These are phyloP conservation scores for Choanephora cucurbitarum DNA, from an alignment of 371 early-diverging fungal genomes.

Conservation along the genomic window DNA sequence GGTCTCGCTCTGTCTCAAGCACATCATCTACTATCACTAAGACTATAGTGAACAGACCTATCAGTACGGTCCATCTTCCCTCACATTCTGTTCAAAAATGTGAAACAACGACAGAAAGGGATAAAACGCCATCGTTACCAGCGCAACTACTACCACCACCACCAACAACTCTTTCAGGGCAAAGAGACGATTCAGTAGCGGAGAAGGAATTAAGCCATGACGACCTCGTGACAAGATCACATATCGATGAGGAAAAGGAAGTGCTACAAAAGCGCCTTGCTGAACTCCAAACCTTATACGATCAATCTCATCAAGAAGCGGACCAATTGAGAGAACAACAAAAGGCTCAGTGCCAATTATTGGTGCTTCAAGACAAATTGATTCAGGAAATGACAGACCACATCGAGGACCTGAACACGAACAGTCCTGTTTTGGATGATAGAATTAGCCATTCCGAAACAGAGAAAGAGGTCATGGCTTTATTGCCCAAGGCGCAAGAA, in stretches of 20 bases:
- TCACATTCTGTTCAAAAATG: no score
- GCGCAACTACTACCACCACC: no score
- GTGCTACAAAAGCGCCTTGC: slow-evolving; percentile 8
- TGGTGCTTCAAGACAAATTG: slow-evolving; percentile 35
- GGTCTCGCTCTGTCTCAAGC: slow-evolving; percentile 3
- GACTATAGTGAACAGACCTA: background rate
- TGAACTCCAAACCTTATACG: slow-evolving; percentile 19
- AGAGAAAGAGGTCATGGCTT: background rate
- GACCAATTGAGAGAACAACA: slow-evolving; percentile 21
- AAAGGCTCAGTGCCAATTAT: slow-evolving; percentile 20
- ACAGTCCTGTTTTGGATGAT: background rate
- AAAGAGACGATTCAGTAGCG: background rate
- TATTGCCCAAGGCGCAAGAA: slow-evolving; percentile 2
- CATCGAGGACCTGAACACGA: slow-evolving; percentile 5
- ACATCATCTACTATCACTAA: background rate
- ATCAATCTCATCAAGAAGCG: slow-evolving; percentile 16
- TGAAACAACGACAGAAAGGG: no score
- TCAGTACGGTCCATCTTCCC: background rate
- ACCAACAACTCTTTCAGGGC: background rate
- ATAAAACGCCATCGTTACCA: background rate
- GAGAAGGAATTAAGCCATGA: slow-evolving; percentile 10
- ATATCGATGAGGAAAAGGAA: slow-evolving; percentile 20
- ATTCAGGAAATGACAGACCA: slow-evolving; percentile 28
- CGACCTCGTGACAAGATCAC: slow-evolving; percentile 17
- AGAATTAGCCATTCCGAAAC: background rate